Conservation (phyloP, 1,139 yeast species). For the Nakaseomyces uthaithaninus region DNA sequence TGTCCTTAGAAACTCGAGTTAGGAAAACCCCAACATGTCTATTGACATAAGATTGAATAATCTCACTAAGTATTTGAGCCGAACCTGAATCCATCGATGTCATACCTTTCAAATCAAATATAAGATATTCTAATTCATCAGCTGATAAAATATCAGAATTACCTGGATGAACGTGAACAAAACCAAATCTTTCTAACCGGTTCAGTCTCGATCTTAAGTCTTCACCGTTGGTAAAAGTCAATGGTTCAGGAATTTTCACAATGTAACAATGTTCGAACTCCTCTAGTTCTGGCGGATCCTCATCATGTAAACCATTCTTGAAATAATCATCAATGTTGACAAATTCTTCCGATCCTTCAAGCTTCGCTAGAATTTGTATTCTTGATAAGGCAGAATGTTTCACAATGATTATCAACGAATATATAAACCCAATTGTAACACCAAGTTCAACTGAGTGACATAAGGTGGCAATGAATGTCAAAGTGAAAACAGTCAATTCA, state of each 20-base stretch:
- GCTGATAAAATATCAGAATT: conserved; percentile 48
- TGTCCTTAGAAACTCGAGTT: conserved; percentile 49
- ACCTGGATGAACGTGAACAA: conserved; percentile 79
- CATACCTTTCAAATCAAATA: conserved; percentile 84
- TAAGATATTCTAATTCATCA: conserved; percentile 54
- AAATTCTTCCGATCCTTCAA: conserved; percentile 69
- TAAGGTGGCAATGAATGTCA: conserved; percentile 65
- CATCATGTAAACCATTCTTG: not conserved
- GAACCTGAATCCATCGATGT: conserved; percentile 83
- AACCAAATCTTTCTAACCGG: conserved; percentile 78
- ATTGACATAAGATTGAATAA: conserved; percentile 46
- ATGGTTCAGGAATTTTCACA: conserved; percentile 84
- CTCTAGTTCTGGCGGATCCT: conserved; percentile 34
- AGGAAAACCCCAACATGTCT: conserved; percentile 58
- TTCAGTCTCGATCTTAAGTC: conserved; percentile 69
- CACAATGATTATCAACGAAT: conserved; percentile 71
- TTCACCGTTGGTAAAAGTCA: conserved; percentile 84
- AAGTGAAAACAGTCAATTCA: conserved; percentile 64
- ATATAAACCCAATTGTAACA: conserved; percentile 73
- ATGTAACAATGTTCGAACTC: conserved; percentile 81
- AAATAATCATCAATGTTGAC: conserved; percentile 59
- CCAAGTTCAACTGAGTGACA: conserved; percentile 87
- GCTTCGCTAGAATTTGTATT: conserved; percentile 79
- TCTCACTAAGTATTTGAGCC: conserved; percentile 59
- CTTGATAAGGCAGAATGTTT: conserved; percentile 82